Conservation (phyloP, 2,329 filamentous ascomycete genomes). For the Teratosphaeria viscida region DNA sequence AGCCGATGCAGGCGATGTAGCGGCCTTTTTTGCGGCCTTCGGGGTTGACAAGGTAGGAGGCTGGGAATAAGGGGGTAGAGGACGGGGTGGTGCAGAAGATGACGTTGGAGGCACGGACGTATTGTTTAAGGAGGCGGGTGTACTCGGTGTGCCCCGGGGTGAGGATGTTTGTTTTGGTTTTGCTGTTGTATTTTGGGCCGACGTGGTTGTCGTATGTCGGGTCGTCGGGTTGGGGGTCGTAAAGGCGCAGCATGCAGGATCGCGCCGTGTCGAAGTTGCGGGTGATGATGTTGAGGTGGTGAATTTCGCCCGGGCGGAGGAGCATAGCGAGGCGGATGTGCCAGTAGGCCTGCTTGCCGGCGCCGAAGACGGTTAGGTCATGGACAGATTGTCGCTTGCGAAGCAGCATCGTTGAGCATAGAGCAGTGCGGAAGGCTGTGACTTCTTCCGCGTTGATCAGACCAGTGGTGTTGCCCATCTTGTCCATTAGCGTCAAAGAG, state of each 20-base stretch:
- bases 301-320: constrained; percentile 57
- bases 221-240: constrained; percentile 32
- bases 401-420: constrained; percentile 53
- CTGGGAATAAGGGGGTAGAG: constrained; percentile 63
- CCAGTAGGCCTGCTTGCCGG: constrained; percentile 88
- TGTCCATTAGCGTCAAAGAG: constrained; percentile 50
- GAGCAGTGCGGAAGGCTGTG: constrained; percentile 58
- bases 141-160: constrained; percentile 64
- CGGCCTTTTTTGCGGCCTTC: constrained; percentile 61
- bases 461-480: constrained; percentile 47
- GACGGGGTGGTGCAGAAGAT: constrained; percentile 86
- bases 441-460: constrained; percentile 58
- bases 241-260: constrained; percentile 44
- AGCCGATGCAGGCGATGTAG: constrained; percentile 63
- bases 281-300: constrained; percentile 74
- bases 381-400: constrained; percentile 57
- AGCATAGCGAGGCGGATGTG: constrained; percentile 77
- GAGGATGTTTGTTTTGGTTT: constrained; percentile 54
- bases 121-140: constrained; percentile 55
- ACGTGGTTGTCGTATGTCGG: constrained; percentile 26
- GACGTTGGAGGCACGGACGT: constrained; percentile 62
- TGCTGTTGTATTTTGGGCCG: constrained; percentile 26
- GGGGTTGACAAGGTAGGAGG: constrained; percentile 57
- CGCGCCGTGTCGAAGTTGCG: constrained; percentile 53
- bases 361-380: constrained; percentile 74